Percentiles rank a stretch among this genome's conserved stretches.
Conservation (phyloP, 1,284 basidiomycete genomes). For the Polyporus tsugae region DNA sequence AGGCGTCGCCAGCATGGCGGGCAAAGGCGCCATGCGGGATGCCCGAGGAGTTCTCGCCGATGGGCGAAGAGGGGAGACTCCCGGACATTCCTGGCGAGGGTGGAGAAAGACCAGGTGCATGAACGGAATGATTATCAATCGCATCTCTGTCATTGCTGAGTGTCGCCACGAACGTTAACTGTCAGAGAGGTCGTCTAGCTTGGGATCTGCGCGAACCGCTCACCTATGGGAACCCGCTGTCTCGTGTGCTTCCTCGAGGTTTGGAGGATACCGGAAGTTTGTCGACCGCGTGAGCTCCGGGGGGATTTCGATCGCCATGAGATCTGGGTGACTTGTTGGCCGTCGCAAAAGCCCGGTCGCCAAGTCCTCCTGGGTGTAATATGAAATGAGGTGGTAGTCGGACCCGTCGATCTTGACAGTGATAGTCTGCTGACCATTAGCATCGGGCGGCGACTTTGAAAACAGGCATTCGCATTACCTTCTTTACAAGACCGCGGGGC, state of each 20-base stretch:
- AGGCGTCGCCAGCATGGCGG: constrained; percentile 32
- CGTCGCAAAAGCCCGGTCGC: constrained; percentile 67
- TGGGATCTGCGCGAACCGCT: constrained; percentile 39
- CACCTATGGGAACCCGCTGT: constrained; percentile 58
- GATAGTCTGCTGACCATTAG: constrained; percentile 63
- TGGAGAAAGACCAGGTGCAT: constrained; percentile 30
- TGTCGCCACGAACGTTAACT: constrained; percentile 26
- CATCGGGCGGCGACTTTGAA: constrained; percentile 24
- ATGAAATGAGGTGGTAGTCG: constrained; percentile 82
- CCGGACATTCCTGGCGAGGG: constrained; percentile 26
- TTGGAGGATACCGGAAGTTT: constrained; percentile 78
- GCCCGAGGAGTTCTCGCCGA: constrained; percentile 38
- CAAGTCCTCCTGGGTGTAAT: constrained; percentile 82
- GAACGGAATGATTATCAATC: constrained; percentile 36
- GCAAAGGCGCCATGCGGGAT: constrained; percentile 35
- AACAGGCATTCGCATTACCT: constrained; percentile 49
- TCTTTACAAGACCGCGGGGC: constrained; percentile 75
- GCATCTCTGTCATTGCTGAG: constrained; percentile 39
- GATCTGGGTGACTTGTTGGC: constrained; percentile 68
- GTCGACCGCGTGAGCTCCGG: constrained; percentile 74
- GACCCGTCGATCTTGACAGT: constrained; percentile 79
- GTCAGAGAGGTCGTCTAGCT: constrained; percentile 32
- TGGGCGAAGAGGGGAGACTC: constrained; percentile 29
- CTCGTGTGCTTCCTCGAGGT: constrained; percentile 70
- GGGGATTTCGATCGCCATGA: constrained; percentile 71